A percentile compares a stretch with the other conserved stretches of the same genome.
phyloP scores from a whole-genome alignment of 2,329 filamentous ascomycete genomes.

The Xylariaceae sp. region DNA sequence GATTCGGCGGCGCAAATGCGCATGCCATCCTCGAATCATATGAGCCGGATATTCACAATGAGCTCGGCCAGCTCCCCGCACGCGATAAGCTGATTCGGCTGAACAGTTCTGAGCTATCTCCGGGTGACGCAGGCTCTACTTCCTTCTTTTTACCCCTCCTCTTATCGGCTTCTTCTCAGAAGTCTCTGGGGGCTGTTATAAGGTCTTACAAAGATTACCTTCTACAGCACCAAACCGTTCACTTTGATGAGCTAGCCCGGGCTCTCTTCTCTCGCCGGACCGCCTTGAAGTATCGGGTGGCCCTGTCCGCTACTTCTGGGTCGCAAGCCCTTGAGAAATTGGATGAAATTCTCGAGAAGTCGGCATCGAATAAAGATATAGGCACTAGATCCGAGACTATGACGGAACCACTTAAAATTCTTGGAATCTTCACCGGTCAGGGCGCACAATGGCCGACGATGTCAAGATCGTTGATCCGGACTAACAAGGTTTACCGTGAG shows the following conservation, averaged over 20 bases:
- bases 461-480: constrained; percentile 35
- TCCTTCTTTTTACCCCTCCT: constrained; percentile 39
- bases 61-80: constrained; percentile 1
- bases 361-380: constrained; percentile 4
- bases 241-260: constrained; percentile 36
- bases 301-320: constrained; percentile 31
- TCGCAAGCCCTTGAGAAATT: constrained; percentile 31
- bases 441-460: constrained; percentile 42
- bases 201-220: constrained; percentile 37
- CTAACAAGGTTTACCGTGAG: constrained; percentile 37
- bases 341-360: constrained; percentile 26
- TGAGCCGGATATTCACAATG: constrained; percentile 36
- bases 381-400: constrained; percentile 29
- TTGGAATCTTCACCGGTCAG: constrained; percentile 42
- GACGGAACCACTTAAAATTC: constrained; percentile 28
- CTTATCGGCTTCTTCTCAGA: constrained; percentile 42
- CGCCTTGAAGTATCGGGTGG: constrained; percentile 36
- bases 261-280: constrained; percentile 37
- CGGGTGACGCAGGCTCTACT: neutral
- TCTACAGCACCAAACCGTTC: neutral
- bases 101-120: neutral
- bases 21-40: constrained; percentile 49
- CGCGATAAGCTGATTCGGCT: neutral
- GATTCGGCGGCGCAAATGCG: constrained; percentile 49
- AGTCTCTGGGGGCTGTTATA: constrained; percentile 36